A percentile compares a stretch with the other conserved stretches of the same genome.
Evolutionary conservation across 352 stramenopile species (phyloP).

Genomic region (Thalassiosira livingstoniorum): DNA sequence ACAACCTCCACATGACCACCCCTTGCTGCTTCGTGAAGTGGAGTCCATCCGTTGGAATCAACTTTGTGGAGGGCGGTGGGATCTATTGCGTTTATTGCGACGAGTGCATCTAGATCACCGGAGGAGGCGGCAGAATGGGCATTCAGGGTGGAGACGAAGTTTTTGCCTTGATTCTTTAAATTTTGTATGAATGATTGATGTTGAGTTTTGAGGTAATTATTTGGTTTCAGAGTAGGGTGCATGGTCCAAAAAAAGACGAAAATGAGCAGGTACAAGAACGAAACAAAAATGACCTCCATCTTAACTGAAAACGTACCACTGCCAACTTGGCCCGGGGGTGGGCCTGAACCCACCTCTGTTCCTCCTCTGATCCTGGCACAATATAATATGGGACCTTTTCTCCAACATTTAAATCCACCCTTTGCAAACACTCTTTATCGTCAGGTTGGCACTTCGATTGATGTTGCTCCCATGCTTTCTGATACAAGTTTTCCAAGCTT

Average conservation of each 20-base stretch:
- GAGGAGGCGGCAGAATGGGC: constrained; percentile 31
- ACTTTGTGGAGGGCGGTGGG: constrained; percentile 30
- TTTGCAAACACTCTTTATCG: constrained; percentile 19
- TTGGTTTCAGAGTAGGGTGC: no score
- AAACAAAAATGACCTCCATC: no score
- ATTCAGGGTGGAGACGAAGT: neutral
- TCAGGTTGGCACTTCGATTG: constrained; percentile 26
- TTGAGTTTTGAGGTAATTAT: no score
- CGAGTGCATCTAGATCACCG: constrained; percentile 42
- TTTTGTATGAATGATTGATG: no score
- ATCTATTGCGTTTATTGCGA: constrained; percentile 27
- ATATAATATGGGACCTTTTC: constrained; percentile 32
- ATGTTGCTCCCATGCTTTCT: constrained; percentile 29
- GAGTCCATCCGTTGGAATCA: constrained; percentile 73
- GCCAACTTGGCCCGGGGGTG: constrained; percentile 34
- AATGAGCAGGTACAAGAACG: no score
- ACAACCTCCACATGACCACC: constrained; percentile 65
- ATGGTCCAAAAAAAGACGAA: no score
- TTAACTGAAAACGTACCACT: no score
- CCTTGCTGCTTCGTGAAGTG: constrained; percentile 78
- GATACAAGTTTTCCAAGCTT: constrained; percentile 7
- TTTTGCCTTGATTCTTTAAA: neutral
- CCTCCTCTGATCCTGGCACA: constrained; percentile 34
- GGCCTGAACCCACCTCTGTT: constrained; percentile 34
- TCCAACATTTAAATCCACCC: constrained; percentile 37